Conservation (phyloP, 2,329 filamentous ascomycete genomes). For the Madurella fahalii region DNA sequence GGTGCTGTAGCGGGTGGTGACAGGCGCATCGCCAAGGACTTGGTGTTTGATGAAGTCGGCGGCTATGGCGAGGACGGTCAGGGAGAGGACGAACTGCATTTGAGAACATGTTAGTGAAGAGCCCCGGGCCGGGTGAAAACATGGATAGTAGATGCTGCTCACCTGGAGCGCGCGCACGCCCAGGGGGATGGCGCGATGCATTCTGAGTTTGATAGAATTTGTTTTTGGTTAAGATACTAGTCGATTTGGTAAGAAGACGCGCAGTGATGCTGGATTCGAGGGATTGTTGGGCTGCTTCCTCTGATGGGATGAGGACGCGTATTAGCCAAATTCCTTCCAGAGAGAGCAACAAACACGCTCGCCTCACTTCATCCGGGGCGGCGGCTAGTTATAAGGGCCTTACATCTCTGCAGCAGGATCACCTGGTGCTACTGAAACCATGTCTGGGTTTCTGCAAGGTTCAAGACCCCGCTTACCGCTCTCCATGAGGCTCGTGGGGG, state of each 20-base stretch:
- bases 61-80: constrained; percentile 18
- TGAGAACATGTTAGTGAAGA: neutral
- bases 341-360: no score
- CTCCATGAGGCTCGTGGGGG: no score
- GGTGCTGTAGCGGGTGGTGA: constrained; percentile 22
- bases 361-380: no score
- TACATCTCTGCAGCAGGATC: no score
- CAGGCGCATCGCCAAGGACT: constrained; percentile 11
- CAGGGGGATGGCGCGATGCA: constrained; percentile 11
- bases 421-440: no score
- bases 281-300: no score
- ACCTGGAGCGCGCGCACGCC: constrained; percentile 19
- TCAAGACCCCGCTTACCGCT: no score
- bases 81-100: constrained; percentile 16
- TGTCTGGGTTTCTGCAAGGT: no score
- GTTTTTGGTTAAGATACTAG: neutral
- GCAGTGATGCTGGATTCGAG: no score
- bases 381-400: no score
- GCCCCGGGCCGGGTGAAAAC: neutral
- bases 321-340: no score
- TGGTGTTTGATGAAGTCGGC: constrained; percentile 17
- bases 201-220: neutral
- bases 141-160: neutral
- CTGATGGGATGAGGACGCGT: no score
- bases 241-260: neutral